phyloP scores from a whole-genome alignment of 2,329 filamentous ascomycete species.

The Ramularia collo-cygni region DNA sequence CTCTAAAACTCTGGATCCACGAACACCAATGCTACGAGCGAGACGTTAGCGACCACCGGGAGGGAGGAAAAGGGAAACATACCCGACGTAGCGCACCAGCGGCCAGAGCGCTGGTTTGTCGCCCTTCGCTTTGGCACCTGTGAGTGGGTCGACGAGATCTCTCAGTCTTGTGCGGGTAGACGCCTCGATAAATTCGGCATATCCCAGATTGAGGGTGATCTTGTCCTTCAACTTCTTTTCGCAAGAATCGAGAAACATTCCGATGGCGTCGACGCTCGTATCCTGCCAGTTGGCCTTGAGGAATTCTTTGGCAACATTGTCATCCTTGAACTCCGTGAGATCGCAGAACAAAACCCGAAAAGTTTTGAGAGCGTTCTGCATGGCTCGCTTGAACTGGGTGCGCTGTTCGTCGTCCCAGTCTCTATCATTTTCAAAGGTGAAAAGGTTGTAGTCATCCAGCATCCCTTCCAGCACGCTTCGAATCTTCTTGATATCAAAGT shows the following conservation, averaged over 20 bases:
- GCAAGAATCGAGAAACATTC: neutral
- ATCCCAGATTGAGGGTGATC: neutral
- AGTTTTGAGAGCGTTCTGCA: constrained; percentile 9
- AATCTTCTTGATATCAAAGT: constrained; percentile 9
- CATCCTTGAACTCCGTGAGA: constrained; percentile 1
- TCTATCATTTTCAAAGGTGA: constrained; percentile 7
- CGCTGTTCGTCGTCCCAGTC: constrained; percentile 13
- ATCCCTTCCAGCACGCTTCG: constrained; percentile 7
- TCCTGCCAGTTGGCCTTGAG: constrained; percentile 2
- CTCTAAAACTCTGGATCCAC: constrained; percentile 3
- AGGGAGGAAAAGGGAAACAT: neutral
- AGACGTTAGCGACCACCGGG: neutral
- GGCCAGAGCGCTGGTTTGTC: constrained; percentile 11
- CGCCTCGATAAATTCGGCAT: constrained; percentile 1
- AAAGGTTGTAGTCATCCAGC: constrained; percentile 9
- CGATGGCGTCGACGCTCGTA: neutral
- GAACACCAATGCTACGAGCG: constrained; percentile 4
- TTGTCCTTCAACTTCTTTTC: neutral
- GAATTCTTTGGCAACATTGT: neutral
- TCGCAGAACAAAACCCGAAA: constrained; percentile 17
- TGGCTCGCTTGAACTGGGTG: constrained; percentile 4
- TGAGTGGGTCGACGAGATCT: constrained; percentile 5
- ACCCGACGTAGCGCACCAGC: constrained; percentile 7
- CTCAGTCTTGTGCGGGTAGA: neutral
- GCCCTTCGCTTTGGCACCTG: neutral